A percentile compares a stretch with the other conserved stretches of the same genome.
phyloP scores from a whole-genome alignment of 2,329 filamentous ascomycete species.

The Exophiala sp. region DNA sequence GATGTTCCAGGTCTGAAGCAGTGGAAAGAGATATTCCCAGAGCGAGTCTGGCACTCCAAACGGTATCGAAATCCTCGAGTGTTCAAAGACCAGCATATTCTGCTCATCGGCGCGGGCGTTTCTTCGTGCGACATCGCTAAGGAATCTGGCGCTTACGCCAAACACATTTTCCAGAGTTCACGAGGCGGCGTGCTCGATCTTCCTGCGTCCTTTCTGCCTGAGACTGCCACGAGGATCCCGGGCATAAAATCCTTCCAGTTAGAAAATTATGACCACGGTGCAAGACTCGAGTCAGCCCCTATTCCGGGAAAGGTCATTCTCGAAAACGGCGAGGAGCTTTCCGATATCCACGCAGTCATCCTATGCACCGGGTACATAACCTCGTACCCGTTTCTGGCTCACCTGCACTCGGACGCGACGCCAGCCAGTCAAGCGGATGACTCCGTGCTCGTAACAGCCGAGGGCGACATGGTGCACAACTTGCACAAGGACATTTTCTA shows the following conservation, averaged over 20 bases:
- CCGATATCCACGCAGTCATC: slow-evolving; percentile 59
- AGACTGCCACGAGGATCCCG: slow-evolving; percentile 51
- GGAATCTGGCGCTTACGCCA: slow-evolving; percentile 47
- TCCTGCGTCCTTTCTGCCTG: slow-evolving; percentile 52
- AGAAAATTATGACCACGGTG: slow-evolving; percentile 1
- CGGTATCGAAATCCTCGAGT: slow-evolving; percentile 45
- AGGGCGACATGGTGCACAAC: slow-evolving; percentile 63
- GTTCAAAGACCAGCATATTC: slow-evolving; percentile 55
- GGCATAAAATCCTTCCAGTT: slow-evolving; percentile 50
- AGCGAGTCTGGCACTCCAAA: slow-evolving; percentile 51
- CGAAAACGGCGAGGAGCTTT: slow-evolving; percentile 51
- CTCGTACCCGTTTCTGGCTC: slow-evolving; percentile 60
- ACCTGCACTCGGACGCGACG: slow-evolving; percentile 48
- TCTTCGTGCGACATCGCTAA: slow-evolving; percentile 55
- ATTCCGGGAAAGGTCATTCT: slow-evolving; percentile 54
- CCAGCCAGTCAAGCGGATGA: slow-evolving; percentile 49
- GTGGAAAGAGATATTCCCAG: slow-evolving; percentile 46
- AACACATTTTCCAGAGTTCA: slow-evolving; percentile 53
- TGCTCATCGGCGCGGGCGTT: slow-evolving; percentile 55
- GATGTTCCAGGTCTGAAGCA: slow-evolving; percentile 47
- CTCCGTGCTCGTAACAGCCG: slow-evolving; percentile 54
- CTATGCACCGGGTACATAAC: slow-evolving; percentile 68
- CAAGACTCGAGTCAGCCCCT: slow-evolving; percentile 31
- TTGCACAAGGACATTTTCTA: slow-evolving; percentile 70
- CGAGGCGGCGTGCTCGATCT: slow-evolving; percentile 61